Percentiles rank a stretch among this genome's conserved stretches.
Conservation (phyloP, 805 yeast species). For the Candida piceae region DNA sequence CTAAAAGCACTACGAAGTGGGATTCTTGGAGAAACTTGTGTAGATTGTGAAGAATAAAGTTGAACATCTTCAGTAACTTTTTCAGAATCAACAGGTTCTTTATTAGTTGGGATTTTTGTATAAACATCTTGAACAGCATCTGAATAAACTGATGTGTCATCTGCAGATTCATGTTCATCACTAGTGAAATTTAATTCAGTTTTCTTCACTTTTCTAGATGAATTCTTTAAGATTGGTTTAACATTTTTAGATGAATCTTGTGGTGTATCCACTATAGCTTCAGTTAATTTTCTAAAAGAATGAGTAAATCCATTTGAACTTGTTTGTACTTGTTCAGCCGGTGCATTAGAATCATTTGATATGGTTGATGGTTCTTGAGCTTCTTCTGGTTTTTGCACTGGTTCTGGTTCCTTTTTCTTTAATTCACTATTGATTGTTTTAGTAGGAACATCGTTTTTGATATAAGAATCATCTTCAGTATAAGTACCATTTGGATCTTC, state of each 20-base stretch:
- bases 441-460: no score
- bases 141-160: slow-evolving; percentile 19
- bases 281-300: slow-evolving; percentile 15
- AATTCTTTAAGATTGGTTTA: slow-evolving; percentile 17
- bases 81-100: slow-evolving; percentile 10
- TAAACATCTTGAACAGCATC: slow-evolving; percentile 21
- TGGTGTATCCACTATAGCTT: slow-evolving; percentile 5
- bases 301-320: slow-evolving; percentile 7
- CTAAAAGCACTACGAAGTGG: slow-evolving; percentile 12
- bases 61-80: slow-evolving; percentile 23
- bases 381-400: background rate
- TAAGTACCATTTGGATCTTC: slow-evolving; percentile 14
- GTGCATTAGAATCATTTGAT: no score
- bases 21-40: slow-evolving; percentile 13
- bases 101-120: background rate
- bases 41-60: slow-evolving; percentile 11
- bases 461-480: slow-evolving; percentile 5
- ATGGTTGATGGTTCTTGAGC: no score
- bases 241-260: no score
- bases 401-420: no score
- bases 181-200: slow-evolving; percentile 1
- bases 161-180: slow-evolving; percentile 14
- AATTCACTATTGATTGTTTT: no score
- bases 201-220: slow-evolving; percentile 1
- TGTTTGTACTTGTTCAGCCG: background rate